phyloP scores from a whole-genome alignment of 2,329 filamentous ascomycete species.

The Diaporthe vexans region DNA sequence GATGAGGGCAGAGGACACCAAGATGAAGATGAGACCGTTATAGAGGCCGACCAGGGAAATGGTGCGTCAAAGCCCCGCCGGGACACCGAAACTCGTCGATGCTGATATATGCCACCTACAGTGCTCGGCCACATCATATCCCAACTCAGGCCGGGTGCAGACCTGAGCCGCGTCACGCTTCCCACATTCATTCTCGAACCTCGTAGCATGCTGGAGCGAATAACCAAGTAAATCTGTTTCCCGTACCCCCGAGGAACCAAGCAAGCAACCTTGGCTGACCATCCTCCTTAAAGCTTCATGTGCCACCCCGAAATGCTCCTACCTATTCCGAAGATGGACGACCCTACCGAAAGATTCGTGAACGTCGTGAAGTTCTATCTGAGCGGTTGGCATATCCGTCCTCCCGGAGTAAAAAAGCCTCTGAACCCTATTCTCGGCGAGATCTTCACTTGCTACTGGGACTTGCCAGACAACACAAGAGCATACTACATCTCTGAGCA shows the following conservation, averaged over 20 bases:
- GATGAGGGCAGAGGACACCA: constrained; percentile 65
- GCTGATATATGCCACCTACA: constrained; percentile 53
- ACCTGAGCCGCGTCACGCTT: constrained; percentile 92
- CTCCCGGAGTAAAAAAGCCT: constrained; percentile 97
- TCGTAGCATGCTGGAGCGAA: constrained; percentile 96
- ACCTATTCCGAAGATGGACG: constrained; percentile 87
- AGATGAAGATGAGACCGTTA: constrained; percentile 80
- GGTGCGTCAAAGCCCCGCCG: constrained; percentile 67
- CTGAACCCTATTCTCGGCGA: constrained; percentile 97
- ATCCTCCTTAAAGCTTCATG: constrained; percentile 82
- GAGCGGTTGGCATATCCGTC: constrained; percentile 98
- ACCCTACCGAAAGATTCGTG: constrained; percentile 90
- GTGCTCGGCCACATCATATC: constrained; percentile 98
- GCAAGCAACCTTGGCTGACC: constrained; percentile 12
- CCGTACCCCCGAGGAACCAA: background rate
- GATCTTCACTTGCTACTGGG: constrained; percentile 96
- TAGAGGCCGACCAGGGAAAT: constrained; percentile 95
- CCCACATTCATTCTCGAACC: constrained; percentile 99
- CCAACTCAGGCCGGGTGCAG: constrained; percentile 93
- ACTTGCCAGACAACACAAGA: constrained; percentile 84
- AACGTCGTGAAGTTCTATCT: constrained; percentile 98
- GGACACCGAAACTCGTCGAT: constrained; percentile 11
- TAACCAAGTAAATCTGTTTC: constrained; percentile 84
- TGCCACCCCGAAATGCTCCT: constrained; percentile 97
- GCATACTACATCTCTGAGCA: constrained; percentile 98